Conservation (phyloP, 345 rosid genomes). For the Toxicodendron radicans region DNA sequence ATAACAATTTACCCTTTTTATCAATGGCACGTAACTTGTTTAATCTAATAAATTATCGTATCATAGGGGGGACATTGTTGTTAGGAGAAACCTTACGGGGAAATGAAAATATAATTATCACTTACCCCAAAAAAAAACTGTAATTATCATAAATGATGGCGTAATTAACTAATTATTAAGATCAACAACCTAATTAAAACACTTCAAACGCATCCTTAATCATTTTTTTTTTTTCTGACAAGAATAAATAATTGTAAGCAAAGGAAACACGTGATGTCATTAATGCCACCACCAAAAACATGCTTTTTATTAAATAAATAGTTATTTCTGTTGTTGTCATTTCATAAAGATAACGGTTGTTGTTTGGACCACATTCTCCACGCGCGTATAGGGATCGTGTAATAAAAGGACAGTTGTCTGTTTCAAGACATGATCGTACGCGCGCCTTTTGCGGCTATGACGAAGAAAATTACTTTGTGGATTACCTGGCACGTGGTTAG, state of each 20-base stretch:
- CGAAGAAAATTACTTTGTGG: neutral
- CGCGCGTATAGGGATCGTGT: neutral
- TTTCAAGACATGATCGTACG: neutral
- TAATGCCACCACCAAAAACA: neutral
- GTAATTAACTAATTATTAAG: no score
- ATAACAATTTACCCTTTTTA: no score
- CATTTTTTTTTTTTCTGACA: neutral
- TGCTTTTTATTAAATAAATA: neutral
- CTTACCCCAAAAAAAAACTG: no score
- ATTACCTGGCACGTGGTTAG: neutral
- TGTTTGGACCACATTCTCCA: neutral
- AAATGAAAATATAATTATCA: no score
- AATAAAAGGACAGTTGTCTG: neutral
- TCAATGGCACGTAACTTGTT: no score
- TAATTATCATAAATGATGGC: no score
- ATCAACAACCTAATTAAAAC: no score
- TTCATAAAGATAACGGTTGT: neutral
- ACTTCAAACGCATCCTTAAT: no score
- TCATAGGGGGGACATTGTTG: no score
- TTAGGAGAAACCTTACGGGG: no score
- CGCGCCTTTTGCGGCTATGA: neutral
- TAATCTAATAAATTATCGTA: no score
- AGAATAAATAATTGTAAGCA: neutral
- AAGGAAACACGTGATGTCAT: slow-evolving; percentile 5
- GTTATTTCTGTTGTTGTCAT: neutral